Percentiles rank a stretch among this genome's conserved stretches.
Evolutionary conservation across 345 rosid species (phyloP).

Genomic region (Citrus inodora): DNA sequence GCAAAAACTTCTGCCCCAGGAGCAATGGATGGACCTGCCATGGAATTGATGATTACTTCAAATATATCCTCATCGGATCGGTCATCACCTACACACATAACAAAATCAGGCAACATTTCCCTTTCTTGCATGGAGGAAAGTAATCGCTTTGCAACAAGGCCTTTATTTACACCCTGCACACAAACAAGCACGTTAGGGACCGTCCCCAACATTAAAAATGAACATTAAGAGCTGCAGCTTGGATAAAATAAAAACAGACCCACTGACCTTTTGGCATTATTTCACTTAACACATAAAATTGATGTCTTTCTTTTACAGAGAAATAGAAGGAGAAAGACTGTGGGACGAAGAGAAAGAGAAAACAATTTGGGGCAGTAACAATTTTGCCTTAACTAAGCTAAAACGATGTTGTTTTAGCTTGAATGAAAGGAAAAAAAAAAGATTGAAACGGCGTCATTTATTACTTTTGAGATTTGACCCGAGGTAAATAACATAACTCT

Average conservation of each 20-base stretch:
- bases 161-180: conserved; percentile 86
- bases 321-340: too few species aligned
- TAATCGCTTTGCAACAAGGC: conserved; percentile 65
- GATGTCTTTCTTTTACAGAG: neutral
- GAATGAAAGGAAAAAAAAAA: too few species aligned
- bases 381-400: too few species aligned
- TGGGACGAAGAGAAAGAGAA: too few species aligned
- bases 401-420: too few species aligned
- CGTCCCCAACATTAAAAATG: neutral
- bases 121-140: conserved; percentile 67
- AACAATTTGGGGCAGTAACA: too few species aligned
- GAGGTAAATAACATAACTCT: rapidly evolving
- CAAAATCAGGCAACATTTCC: conserved; percentile 59
- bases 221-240: neutral
- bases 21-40: conserved; percentile 47
- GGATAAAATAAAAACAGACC: neutral
- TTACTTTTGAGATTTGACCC: rapidly evolving
- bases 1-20: conserved; percentile 77
- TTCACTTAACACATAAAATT: neutral
- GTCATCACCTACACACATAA: conserved; percentile 84
- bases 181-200: neutral
- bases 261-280: neutral
- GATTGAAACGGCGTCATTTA: too few species aligned
- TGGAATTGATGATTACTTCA: conserved; percentile 65
- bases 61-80: conserved; percentile 90